Evolutionary conservation across 371 early-diverging fungal species (phyloP).

Genomic region (Mycotypha africana): DNA sequence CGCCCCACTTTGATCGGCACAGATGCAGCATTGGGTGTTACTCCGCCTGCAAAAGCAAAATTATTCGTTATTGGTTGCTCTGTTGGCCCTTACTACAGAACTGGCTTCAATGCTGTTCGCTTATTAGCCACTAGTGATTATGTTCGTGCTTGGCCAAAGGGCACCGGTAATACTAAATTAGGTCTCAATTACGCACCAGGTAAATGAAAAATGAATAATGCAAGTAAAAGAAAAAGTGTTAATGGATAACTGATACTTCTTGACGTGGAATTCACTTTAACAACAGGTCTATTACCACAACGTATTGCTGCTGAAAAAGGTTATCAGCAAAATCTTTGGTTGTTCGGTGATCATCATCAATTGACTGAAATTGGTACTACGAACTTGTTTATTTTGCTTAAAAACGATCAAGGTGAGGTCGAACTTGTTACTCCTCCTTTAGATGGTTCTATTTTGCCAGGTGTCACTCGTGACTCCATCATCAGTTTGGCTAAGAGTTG

Average conservation of each 20-base stretch:
- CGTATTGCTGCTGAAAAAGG: conserved; percentile 80
- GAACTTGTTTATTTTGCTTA: conserved; percentile 91
- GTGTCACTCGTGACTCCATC: conserved; percentile 96
- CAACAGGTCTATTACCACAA: conserved; percentile 69
- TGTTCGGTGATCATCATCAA: conserved; percentile 81
- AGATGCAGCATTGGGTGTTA: conserved; percentile 73
- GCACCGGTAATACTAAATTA: conserved; percentile 91
- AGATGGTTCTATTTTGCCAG: conserved; percentile 95
- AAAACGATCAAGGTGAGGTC: conserved; percentile 66
- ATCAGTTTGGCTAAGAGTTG: conserved; percentile 74
- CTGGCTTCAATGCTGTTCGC: conserved; percentile 86
- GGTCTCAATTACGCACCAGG: conserved; percentile 80
- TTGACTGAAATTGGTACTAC: conserved; percentile 96
- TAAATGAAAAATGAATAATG: conserved; percentile 6
- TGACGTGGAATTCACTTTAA: conserved; percentile 19
- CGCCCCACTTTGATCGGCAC: conserved; percentile 96
- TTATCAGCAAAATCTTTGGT: conserved; percentile 93
- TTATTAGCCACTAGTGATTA: conserved; percentile 80
- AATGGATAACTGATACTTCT: conserved; percentile 22
- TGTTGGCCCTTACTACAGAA: conserved; percentile 96
- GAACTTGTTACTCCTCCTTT: conserved; percentile 92
- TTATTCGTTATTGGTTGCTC: conserved; percentile 91
- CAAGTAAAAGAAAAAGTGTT: conserved; percentile 47
- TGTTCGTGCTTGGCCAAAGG: conserved; percentile 96
- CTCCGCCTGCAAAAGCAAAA: conserved; percentile 68